Base-by-base conservation (phyloP, 2,329 filamentous ascomycete genomes). In the Aspergillus persii region DNA sequence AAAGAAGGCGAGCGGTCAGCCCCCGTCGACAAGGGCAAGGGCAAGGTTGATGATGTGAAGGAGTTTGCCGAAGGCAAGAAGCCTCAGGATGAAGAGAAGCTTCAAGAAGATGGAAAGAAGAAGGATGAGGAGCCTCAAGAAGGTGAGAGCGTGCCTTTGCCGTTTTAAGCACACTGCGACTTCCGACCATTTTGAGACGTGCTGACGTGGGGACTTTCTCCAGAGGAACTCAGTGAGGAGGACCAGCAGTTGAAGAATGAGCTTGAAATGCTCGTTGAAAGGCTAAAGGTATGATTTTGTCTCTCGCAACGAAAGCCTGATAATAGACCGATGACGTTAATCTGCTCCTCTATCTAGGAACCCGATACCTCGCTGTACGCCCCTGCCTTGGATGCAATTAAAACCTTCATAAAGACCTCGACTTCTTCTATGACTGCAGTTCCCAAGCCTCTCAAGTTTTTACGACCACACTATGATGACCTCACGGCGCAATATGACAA, bases 381-480 rank as follows among this genome's bases (percentile, higher is more conserved):
- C 76, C 86, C 93, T 60, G 90, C 95, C 56, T 83, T 99, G 67
- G 93, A 98, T 78, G 90, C 92, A 67, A 97, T 99, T 87, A 98
- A 97, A 83, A 92, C 89, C 71, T 96, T 92, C 74, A 99, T 99
- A 83, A 98, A 97, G 83, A 99, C 95, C 57, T 96, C 95, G 61
- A 99, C 95, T 66, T 98, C 93, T 60, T 99, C 96, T 50, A 99
- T 99, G 95, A 99, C 95, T 52, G 95, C 95, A 61, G 95, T 99
- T 63, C 95, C 96, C 27, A 99, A 99, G 80, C 95, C 95, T 36
- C 85, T 99, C 70, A 99, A 99, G 79, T 99, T 99, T 77, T 86
- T 99, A 64, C 87, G 95, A 81, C 95, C 94, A 67, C 94, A 99
- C 78, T 99, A 98, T 80, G 90, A 96, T 78, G 87, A 89, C 58